These are phyloP conservation scores for Pseudoscleropodium purum DNA, from an alignment of 225 moss, liverwort and hornwort species.

Conservation along the genomic window DNA sequence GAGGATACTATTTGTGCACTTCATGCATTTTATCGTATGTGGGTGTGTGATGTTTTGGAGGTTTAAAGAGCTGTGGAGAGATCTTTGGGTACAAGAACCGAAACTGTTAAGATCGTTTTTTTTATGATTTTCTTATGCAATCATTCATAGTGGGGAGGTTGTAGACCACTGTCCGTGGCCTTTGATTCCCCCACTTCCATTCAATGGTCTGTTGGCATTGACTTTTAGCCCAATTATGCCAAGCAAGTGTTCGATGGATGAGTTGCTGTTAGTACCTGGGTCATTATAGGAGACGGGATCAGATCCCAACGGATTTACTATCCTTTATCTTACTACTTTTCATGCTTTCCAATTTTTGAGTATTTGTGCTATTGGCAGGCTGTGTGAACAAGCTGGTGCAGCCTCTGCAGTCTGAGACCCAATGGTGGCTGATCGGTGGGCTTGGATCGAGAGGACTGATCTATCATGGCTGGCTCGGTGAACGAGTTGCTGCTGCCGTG, in stretches of 20 bases:
- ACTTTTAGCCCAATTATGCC: not conserved
- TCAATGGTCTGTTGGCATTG: not conserved
- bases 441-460: constrained; percentile 95
- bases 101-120: not conserved
- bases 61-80: not conserved
- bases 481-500: constrained; percentile 69
- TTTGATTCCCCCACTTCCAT: not conserved
- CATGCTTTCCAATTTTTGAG: not conserved
- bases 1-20: not conserved
- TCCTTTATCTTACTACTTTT: not conserved
- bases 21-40: not conserved
- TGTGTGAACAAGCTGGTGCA: constrained; percentile 70
- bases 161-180: not conserved
- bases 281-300: not conserved
- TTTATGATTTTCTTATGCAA: not conserved
- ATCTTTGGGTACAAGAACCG: not conserved
- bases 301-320: not conserved
- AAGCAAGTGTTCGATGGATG: not conserved
- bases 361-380: constrained; percentile 24
- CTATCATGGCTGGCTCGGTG: constrained; percentile 86
- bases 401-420: constrained; percentile 45
- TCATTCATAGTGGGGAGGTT: not conserved
- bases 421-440: constrained; percentile 91
- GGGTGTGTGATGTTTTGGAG: not conserved
- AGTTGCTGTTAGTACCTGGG: not conserved